Evolutionary conservation across 352 stramenopile species (phyloP).

Genomic region (Phytopythium montanum): DNA sequence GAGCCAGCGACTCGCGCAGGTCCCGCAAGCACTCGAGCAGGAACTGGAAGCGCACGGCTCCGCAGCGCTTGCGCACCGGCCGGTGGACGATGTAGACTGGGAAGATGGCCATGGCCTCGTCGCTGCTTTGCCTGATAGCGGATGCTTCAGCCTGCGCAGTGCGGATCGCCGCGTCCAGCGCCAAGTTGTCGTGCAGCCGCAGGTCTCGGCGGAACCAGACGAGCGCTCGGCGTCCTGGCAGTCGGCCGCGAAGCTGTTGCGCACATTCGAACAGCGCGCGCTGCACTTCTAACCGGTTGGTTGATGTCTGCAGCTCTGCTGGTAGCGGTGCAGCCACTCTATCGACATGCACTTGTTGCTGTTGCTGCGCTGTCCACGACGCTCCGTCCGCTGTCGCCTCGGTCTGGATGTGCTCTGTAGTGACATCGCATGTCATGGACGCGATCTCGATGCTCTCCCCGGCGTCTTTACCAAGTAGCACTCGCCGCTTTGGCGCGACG

Average conservation of each 20-base stretch:
- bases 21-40: conserved; percentile 90
- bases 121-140: background rate
- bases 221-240: conserved; percentile 33
- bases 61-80: conserved; percentile 61
- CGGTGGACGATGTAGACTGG: conserved; percentile 89
- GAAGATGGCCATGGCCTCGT: conserved; percentile 30
- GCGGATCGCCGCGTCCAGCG: conserved; percentile 67
- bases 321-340: background rate
- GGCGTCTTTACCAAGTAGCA: too few relatives aligned
- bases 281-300: background rate
- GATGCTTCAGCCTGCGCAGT: conserved; percentile 13
- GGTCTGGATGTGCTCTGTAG: background rate
- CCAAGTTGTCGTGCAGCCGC: conserved; percentile 95
- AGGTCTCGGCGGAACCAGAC: conserved; percentile 95
- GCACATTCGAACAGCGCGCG: background rate
- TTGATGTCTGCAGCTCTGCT: background rate
- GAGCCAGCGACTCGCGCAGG: conserved; percentile 37
- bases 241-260: background rate
- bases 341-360: background rate
- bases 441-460: background rate
- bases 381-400: background rate
- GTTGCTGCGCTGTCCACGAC: background rate
- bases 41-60: conserved; percentile 85
- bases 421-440: background rate
- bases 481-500: background rate